A percentile compares a stretch with the other conserved stretches of the same genome.
These are phyloP conservation scores for Dicorynia guianensis DNA, from an alignment of 306 rosid genomes.

Conservation along the genomic window DNA sequence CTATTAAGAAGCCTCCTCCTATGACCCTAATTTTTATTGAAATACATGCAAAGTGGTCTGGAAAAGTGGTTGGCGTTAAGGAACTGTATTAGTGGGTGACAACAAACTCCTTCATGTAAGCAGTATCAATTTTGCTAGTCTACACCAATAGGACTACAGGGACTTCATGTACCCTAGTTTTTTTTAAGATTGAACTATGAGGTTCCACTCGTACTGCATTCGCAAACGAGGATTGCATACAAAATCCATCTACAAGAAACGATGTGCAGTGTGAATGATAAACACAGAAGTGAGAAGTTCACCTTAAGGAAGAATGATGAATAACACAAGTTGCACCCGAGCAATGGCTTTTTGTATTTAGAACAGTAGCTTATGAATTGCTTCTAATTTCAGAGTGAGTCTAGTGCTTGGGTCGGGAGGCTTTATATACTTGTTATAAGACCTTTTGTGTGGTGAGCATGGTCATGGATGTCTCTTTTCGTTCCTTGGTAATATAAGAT, in stretches of 20 bases:
- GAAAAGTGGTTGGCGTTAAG: slow-evolving; percentile 26
- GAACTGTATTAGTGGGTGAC: slow-evolving; percentile 17
- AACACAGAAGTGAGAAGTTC: slow-evolving; percentile 37
- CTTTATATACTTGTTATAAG: slow-evolving; percentile 67
- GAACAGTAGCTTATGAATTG: slow-evolving; percentile 26
- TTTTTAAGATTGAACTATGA: slow-evolving; percentile 22
- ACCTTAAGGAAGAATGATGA: slow-evolving; percentile 52
- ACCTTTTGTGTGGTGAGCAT: slow-evolving; percentile 45
- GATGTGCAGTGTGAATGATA: slow-evolving; percentile 23
- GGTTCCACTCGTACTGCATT: slow-evolving; percentile 31
- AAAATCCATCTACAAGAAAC: slow-evolving; percentile 22
- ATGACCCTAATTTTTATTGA: slow-evolving; percentile 6
- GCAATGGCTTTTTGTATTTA: slow-evolving; percentile 38
- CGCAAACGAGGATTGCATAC: slow-evolving; percentile 23
- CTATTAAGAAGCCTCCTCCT: slow-evolving; percentile 30
- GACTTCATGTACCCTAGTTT: slow-evolving; percentile 30
- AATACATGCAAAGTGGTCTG: slow-evolving; percentile 35
- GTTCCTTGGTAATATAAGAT: slow-evolving; percentile 47
- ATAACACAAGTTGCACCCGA: slow-evolving; percentile 24
- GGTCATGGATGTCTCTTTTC: slow-evolving; percentile 58
- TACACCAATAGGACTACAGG: slow-evolving; percentile 7
- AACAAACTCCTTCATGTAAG: slow-evolving; percentile 29
- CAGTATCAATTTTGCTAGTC: slow-evolving; percentile 28
- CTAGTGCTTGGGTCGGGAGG: slow-evolving; percentile 48
- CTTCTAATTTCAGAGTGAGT: slow-evolving; percentile 53